These are phyloP conservation scores for Rhodomyrtus psidioides DNA, from an alignment of 441 rosid species.

Conservation along the genomic window DNA sequence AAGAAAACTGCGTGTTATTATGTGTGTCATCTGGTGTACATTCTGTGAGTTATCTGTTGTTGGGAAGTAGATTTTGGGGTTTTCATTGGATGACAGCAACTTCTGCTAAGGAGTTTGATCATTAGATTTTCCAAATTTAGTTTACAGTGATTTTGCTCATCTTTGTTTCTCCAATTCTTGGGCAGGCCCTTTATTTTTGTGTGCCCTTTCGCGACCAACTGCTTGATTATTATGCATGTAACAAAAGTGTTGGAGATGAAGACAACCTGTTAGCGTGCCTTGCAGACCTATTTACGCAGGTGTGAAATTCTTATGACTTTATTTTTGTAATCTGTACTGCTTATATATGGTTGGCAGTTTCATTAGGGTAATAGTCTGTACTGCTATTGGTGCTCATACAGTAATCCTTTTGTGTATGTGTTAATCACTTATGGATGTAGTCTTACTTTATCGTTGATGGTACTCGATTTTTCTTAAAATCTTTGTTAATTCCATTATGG, in stretches of 20 bases:
- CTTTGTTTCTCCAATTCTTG: not conserved
- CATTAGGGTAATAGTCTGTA: not conserved
- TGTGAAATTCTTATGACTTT: constrained; percentile 3
- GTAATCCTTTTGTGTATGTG: not conserved
- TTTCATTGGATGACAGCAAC: not conserved
- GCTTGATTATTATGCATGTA: constrained; percentile 76
- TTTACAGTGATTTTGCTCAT: not conserved
- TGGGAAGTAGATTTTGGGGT: not conserved
- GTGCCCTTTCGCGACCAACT: constrained; percentile 96
- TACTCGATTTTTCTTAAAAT: not conserved
- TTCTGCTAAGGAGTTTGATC: not conserved
- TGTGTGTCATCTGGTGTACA: not conserved
- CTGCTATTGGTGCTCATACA: not conserved
- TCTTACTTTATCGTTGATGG: not conserved
- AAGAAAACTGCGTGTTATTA: not conserved
- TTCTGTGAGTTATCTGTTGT: not conserved
- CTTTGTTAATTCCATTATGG: not conserved
- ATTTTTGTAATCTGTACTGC: not conserved
- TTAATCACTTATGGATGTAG: not conserved
- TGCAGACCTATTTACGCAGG: constrained; percentile 96
- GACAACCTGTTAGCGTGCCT: constrained; percentile 96
- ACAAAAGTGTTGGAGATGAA: constrained; percentile 68
- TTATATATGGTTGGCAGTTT: not conserved
- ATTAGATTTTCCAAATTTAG: not conserved
- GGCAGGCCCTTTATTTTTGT: constrained; percentile 97